Percentiles rank a stretch among this genome's conserved stretches.
These are phyloP conservation scores for Fraxinus floribunda DNA, from an alignment of 305 asterid species.

Conservation along the genomic window DNA sequence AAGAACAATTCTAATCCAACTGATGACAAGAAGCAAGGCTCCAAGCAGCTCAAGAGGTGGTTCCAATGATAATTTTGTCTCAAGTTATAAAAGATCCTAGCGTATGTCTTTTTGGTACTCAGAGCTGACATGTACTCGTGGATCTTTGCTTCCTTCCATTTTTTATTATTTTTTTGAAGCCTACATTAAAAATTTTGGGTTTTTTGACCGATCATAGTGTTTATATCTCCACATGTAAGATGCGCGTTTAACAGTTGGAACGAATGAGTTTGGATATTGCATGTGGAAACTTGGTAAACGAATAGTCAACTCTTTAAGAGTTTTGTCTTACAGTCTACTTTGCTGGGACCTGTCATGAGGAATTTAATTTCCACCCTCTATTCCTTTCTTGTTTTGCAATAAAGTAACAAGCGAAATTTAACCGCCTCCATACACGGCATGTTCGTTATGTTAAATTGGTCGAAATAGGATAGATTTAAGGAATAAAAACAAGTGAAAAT, in stretches of 20 bases:
- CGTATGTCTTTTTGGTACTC: background rate
- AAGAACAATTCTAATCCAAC: constrained; percentile 39
- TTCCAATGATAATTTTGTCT: constrained; percentile 48
- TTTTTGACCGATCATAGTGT: background rate
- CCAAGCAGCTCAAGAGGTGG: constrained; percentile 81
- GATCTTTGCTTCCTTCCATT: background rate
- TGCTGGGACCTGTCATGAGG: no score
- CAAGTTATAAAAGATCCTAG: background rate
- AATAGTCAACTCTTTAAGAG: no score
- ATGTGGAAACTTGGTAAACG: background rate
- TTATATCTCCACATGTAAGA: background rate
- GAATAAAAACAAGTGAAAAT: no score
- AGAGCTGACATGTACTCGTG: background rate
- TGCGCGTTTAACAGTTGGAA: background rate
- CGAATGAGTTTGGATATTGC: background rate
- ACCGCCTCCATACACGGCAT: no score
- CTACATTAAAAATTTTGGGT: background rate
- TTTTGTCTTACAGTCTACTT: no score
- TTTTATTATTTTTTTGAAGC: no score
- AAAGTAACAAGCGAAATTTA: no score
- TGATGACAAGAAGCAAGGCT: constrained; percentile 45
- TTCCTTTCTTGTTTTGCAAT: no score
- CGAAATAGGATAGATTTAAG: no score
- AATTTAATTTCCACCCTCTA: no score
- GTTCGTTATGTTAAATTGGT: no score